Evolutionary conservation across 805 yeast genomes (phyloP).

Genomic region (Dipodascus geniculatus): DNA sequence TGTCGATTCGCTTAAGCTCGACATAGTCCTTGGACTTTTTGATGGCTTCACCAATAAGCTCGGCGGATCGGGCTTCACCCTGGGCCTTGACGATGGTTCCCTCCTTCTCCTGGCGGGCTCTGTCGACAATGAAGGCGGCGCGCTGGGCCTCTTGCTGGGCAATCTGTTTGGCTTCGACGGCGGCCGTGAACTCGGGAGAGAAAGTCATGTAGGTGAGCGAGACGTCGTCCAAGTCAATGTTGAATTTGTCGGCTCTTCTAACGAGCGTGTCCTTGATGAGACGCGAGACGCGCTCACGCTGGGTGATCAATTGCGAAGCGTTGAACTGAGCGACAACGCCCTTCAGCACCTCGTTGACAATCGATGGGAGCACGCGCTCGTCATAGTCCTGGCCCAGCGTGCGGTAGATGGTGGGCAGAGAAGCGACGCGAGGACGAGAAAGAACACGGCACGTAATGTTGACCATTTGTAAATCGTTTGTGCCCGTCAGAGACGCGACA

Average conservation of each 20-base stretch:
- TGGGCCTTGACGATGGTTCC: slow-evolving; percentile 93
- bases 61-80: slow-evolving; percentile 98
- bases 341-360: slow-evolving; percentile 93
- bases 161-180: slow-evolving; percentile 97
- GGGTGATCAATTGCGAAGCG: slow-evolving; percentile 97
- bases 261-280: slow-evolving; percentile 83
- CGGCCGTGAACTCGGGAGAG: slow-evolving; percentile 93
- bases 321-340: slow-evolving; percentile 97
- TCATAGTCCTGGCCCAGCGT: slow-evolving; percentile 93
- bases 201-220: slow-evolving; percentile 95
- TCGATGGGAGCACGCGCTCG: slow-evolving; percentile 94
- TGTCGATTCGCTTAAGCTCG: slow-evolving; percentile 91
- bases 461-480: slow-evolving; percentile 98
- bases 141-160: slow-evolving; percentile 99
- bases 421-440: slow-evolving; percentile 70
- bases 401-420: slow-evolving; percentile 77
- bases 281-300: slow-evolving; percentile 90
- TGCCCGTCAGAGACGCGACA: slow-evolving; percentile 92
- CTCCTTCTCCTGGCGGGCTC: slow-evolving; percentile 95
- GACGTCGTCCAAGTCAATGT: slow-evolving; percentile 84
- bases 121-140: slow-evolving; percentile 94
- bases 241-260: slow-evolving; percentile 84
- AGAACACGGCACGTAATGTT: slow-evolving; percentile 97
- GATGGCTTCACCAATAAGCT: slow-evolving; percentile 97
- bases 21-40: slow-evolving; percentile 93